Conservation (phyloP, 1,284 basidiomycete genomes). For the Cryptococcus deneoformans region DNA sequence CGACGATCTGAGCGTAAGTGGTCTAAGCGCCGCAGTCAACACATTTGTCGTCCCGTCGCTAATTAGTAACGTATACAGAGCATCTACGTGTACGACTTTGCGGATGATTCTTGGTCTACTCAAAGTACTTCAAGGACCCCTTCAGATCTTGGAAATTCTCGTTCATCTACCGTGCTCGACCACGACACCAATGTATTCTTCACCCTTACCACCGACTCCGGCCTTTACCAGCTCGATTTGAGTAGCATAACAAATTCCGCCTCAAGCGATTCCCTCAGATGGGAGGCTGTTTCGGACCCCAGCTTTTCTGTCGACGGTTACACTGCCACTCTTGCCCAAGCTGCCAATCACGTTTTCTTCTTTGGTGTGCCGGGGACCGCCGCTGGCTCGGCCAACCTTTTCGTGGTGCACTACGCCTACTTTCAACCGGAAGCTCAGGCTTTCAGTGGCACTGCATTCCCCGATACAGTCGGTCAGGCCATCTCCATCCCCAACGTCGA, state of each 20-base stretch:
- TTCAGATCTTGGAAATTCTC: constrained; percentile 33
- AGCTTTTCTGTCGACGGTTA: constrained; percentile 53
- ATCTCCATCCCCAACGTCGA: constrained; percentile 68
- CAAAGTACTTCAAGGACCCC: constrained; percentile 43
- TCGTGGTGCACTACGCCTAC: constrained; percentile 79
- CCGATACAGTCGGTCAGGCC: constrained; percentile 68
- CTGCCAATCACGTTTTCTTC: constrained; percentile 57
- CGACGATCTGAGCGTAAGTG: constrained; percentile 57
- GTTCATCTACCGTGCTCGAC: constrained; percentile 64
- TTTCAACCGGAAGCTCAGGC: constrained; percentile 36
- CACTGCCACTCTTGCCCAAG: constrained; percentile 36
- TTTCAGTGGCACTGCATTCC: constrained; percentile 59
- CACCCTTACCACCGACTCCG: constrained; percentile 30
- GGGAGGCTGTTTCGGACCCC: constrained; percentile 60
- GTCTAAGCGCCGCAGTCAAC: not conserved
- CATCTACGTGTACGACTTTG: constrained; percentile 50
- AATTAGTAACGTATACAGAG: constrained; percentile 16
- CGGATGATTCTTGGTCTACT: constrained; percentile 44
- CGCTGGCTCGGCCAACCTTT: constrained; percentile 69
- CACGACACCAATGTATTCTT: constrained; percentile 84
- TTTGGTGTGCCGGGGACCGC: constrained; percentile 64
- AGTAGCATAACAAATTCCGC: constrained; percentile 58
- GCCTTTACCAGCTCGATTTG: constrained; percentile 65
- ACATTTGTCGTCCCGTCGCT: not conserved
- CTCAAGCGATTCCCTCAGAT: constrained; percentile 57